phyloP scores from a whole-genome alignment of 106 monocot genomes.

The Dendrobium chrysotoxum region DNA sequence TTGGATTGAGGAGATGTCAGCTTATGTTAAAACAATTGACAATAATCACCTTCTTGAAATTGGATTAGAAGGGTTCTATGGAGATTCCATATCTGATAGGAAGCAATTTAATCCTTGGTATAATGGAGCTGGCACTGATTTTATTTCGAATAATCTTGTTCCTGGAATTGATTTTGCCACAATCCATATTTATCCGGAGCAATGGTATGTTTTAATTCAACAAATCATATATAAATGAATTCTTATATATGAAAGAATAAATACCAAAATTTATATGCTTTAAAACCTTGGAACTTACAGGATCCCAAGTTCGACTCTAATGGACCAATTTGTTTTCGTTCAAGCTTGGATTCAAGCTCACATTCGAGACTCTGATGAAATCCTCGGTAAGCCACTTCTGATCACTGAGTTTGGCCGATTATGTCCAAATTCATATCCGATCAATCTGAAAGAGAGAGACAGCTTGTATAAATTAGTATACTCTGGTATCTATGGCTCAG shows the following conservation, averaged over 20 bases:
- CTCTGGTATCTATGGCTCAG: conserved; percentile 24
- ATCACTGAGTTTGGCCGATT: conserved; percentile 39
- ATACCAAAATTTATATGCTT: too few relatives aligned
- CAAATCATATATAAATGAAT: too few relatives aligned
- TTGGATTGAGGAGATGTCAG: conserved; percentile 63
- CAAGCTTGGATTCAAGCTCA: conserved; percentile 29
- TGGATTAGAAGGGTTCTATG: conserved; percentile 66
- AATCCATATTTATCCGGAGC: conserved; percentile 65
- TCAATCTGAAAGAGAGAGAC: conserved; percentile 14
- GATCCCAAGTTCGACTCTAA: conserved; percentile 23
- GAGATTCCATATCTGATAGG: conserved; percentile 37
- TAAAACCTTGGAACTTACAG: conserved; percentile 5
- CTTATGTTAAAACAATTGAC: conserved; percentile 48
- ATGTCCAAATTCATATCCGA: background rate
- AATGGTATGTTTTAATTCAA: conserved; percentile 31
- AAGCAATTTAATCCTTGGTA: conserved; percentile 52
- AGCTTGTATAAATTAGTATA: conserved; percentile 24
- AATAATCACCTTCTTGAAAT: conserved; percentile 51
- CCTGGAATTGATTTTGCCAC: conserved; percentile 54
- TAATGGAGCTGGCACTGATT: conserved; percentile 43
- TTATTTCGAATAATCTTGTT: conserved; percentile 50
- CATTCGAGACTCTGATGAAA: conserved; percentile 11
- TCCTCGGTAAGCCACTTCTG: conserved; percentile 44
- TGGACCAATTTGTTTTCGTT: conserved; percentile 26
- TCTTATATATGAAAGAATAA: too few relatives aligned